phyloP scores from a whole-genome alignment of 768 basidiomycete genomes.

The Collybiopsis confluens region DNA sequence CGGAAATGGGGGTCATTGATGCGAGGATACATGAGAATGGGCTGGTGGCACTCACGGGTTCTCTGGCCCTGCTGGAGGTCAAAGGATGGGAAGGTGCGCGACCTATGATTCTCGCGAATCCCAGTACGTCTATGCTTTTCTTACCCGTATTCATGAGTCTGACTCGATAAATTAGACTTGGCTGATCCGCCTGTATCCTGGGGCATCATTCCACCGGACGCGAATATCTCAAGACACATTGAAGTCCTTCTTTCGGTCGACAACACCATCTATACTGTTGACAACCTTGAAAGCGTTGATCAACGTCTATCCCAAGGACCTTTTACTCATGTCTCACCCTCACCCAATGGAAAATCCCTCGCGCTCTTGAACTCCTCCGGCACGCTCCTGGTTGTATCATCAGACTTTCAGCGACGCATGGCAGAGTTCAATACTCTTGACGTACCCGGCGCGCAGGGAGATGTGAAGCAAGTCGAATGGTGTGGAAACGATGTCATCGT shows the following conservation, averaged over 20 bases:
- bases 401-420: slow-evolving; percentile 84
- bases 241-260: slow-evolving; percentile 85
- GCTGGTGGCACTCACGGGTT: slow-evolving; percentile 78
- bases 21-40: slow-evolving; percentile 86
- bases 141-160: neutral
- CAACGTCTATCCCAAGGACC: slow-evolving; percentile 87
- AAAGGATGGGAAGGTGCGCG: slow-evolving; percentile 84
- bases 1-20: slow-evolving; percentile 79
- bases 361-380: slow-evolving; percentile 74
- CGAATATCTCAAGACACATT: slow-evolving; percentile 83
- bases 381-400: slow-evolving; percentile 89
- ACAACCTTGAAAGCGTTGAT: slow-evolving; percentile 85
- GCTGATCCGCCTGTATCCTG: slow-evolving; percentile 78
- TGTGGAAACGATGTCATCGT: slow-evolving; percentile 95
- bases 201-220: slow-evolving; percentile 87
- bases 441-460: slow-evolving; percentile 50
- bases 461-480: slow-evolving; percentile 80
- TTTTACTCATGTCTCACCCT: slow-evolving; percentile 81
- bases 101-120: slow-evolving; percentile 66
- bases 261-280: slow-evolving; percentile 76
- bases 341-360: slow-evolving; percentile 91
- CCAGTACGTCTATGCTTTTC: slow-evolving; percentile 72
- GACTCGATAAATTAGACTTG: slow-evolving; percentile 44
- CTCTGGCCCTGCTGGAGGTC: slow-evolving; percentile 75
- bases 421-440: slow-evolving; percentile 78